Evolutionary conservation across 2,329 filamentous ascomycete species (phyloP).

Genomic region (Talaromyces funiculosus): DNA sequence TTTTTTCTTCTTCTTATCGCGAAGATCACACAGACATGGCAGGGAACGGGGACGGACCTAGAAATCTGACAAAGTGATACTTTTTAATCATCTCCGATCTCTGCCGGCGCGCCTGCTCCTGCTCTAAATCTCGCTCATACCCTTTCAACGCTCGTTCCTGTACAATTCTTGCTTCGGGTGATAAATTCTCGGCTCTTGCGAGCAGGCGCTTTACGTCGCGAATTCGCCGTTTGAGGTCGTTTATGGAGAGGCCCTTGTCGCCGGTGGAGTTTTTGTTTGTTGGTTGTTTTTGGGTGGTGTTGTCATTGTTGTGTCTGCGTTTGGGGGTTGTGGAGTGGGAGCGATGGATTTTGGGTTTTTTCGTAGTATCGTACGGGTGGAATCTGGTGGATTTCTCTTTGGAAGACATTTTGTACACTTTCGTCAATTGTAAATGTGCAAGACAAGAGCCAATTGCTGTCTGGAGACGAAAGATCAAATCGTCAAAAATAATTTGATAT

Average conservation of each 20-base stretch:
- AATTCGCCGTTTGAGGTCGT: conserved; percentile 52
- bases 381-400: conserved; percentile 6
- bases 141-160: conserved; percentile 56
- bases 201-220: conserved; percentile 52
- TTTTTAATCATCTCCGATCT: conserved; percentile 53
- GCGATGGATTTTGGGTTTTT: conserved; percentile 15
- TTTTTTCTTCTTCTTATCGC: neutral
- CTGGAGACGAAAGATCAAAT: neutral
- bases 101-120: conserved; percentile 45
- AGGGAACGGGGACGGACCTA: conserved; percentile 36
- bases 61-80: conserved; percentile 63
- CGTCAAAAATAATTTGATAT: neutral
- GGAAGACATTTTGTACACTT: neutral
- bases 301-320: neutral
- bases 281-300: neutral
- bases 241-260: conserved; percentile 30
- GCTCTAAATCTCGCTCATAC: conserved; percentile 51
- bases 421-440: neutral
- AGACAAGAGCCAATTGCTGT: neutral
- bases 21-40: neutral
- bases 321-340: conserved; percentile 16
- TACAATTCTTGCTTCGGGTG: conserved; percentile 51
- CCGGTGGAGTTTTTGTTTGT: conserved; percentile 2
- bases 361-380: conserved; percentile 17
- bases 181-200: conserved; percentile 41